These are phyloP conservation scores for Amanita polypyramis DNA, from an alignment of 768 basidiomycete species.

Conservation along the genomic window DNA sequence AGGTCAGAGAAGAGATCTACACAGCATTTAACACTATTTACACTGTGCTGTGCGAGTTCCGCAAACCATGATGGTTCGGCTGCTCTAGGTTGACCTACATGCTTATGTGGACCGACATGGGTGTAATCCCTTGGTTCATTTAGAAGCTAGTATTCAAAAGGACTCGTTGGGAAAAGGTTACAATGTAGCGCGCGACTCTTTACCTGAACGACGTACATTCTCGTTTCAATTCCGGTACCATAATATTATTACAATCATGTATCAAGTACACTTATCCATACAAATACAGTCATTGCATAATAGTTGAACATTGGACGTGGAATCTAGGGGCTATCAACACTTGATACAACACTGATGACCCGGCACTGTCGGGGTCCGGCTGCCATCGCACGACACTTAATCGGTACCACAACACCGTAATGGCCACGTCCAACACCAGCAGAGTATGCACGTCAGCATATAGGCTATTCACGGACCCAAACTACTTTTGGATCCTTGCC, in stretches of 20 bases:
- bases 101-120: background rate
- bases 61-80: conserved; percentile 53
- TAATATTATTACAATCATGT: conserved; percentile 22
- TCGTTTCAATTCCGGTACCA: conserved; percentile 12
- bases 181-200: conserved; percentile 37
- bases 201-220: background rate
- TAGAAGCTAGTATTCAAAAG: background rate
- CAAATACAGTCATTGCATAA: conserved; percentile 6
- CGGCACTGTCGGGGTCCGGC: background rate
- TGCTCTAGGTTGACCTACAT: background rate
- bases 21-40: conserved; percentile 99
- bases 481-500: conserved; percentile 61
- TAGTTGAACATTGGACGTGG: background rate
- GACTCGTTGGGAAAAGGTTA: conserved; percentile 15
- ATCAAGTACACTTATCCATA: conserved; percentile 16
- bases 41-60: conserved; percentile 92
- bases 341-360: no score
- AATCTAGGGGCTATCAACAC: no score
- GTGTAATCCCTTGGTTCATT: background rate
- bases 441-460: conserved; percentile 8
- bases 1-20: conserved; percentile 99
- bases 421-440: background rate
- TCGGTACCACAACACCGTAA: background rate
- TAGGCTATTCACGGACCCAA: conserved; percentile 37
- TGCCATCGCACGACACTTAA: background rate